Percentiles rank a stretch among this genome's conserved stretches.
phyloP scores from a whole-genome alignment of 1,139 yeast species.

The Sugiyamaella neomexicana region DNA sequence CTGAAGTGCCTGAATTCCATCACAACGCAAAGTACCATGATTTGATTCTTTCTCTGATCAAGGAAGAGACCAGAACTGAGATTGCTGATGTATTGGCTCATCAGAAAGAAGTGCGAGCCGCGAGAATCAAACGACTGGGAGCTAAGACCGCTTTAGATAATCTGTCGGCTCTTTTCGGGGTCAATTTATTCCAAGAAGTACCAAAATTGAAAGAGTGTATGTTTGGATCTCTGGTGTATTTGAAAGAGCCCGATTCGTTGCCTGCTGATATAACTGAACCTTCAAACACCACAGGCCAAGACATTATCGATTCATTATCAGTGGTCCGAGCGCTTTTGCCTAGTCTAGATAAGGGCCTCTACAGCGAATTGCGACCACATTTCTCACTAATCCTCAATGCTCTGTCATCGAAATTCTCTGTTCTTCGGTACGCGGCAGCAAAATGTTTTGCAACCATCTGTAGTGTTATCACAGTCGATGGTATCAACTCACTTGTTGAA shows the following conservation, averaged over 20 bases:
- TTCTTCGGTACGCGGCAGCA: slow-evolving; percentile 86
- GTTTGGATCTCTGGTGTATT: slow-evolving; percentile 59
- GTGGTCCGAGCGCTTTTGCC: slow-evolving; percentile 75
- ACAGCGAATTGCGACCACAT: slow-evolving; percentile 49
- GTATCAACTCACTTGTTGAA: slow-evolving; percentile 79
- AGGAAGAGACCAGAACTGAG: slow-evolving; percentile 74
- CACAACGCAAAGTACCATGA: slow-evolving; percentile 61
- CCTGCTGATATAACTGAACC: slow-evolving; percentile 45
- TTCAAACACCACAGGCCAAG: slow-evolving; percentile 65
- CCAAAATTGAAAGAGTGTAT: slow-evolving; percentile 70
- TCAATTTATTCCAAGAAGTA: slow-evolving; percentile 55
- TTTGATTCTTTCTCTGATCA: slow-evolving; percentile 68
- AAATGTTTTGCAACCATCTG: slow-evolving; percentile 85
- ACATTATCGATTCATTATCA: slow-evolving; percentile 83
- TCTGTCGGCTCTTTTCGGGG: slow-evolving; percentile 49
- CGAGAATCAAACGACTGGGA: slow-evolving; percentile 79
- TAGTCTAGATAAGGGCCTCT: slow-evolving; percentile 52
- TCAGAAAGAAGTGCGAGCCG: slow-evolving; percentile 66
- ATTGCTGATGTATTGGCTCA: slow-evolving; percentile 65
- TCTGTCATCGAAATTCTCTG: slow-evolving; percentile 68
- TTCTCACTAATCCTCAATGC: slow-evolving; percentile 59
- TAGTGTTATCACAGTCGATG: slow-evolving; percentile 66
- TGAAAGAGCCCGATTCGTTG: slow-evolving; percentile 35
- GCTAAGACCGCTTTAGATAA: slow-evolving; percentile 70
- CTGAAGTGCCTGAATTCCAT: slow-evolving; percentile 91